phyloP scores from a whole-genome alignment of 371 early-diverging fungal genomes.

The Choanephora cucurbitarum region DNA sequence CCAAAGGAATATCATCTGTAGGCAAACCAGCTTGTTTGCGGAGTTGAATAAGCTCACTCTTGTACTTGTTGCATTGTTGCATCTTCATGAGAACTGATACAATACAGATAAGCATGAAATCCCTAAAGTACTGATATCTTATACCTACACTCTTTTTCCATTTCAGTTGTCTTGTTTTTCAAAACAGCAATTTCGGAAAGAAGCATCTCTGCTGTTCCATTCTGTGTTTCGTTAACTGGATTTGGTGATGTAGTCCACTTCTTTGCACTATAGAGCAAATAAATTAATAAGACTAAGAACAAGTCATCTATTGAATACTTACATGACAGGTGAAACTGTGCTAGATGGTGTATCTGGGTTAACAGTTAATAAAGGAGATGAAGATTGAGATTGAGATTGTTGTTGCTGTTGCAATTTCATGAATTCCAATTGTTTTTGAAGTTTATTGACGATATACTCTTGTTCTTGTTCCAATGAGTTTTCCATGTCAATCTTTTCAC shows the following conservation, averaged over 20 bases:
- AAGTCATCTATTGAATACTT: conserved; percentile 3
- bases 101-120: background rate
- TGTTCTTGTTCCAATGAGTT: conserved; percentile 84
- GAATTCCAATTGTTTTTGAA: conserved; percentile 64
- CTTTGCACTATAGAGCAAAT: conserved; percentile 33
- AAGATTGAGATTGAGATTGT: background rate
- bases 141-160: conserved; percentile 73
- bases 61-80: conserved; percentile 69
- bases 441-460: conserved; percentile 77
- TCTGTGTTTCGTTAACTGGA: conserved; percentile 21
- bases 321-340: conserved; percentile 35
- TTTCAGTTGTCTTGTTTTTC: conserved; percentile 61
- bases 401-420: conserved; percentile 46
- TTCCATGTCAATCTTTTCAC: conserved; percentile 83
- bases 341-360: conserved; percentile 28
- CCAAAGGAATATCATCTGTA: conserved; percentile 56
- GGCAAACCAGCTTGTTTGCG: conserved; percentile 65
- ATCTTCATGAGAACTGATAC: conserved; percentile 58
- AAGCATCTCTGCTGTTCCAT: conserved; percentile 66
- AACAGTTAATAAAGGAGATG: conserved; percentile 22
- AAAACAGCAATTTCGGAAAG: conserved; percentile 68
- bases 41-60: conserved; percentile 69
- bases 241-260: conserved; percentile 56
- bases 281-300: background rate
- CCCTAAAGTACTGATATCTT: background rate